phyloP scores from a whole-genome alignment of 495 filamentous ascomycete genomes.

The Podospora bellae-mahoneyi region DNA sequence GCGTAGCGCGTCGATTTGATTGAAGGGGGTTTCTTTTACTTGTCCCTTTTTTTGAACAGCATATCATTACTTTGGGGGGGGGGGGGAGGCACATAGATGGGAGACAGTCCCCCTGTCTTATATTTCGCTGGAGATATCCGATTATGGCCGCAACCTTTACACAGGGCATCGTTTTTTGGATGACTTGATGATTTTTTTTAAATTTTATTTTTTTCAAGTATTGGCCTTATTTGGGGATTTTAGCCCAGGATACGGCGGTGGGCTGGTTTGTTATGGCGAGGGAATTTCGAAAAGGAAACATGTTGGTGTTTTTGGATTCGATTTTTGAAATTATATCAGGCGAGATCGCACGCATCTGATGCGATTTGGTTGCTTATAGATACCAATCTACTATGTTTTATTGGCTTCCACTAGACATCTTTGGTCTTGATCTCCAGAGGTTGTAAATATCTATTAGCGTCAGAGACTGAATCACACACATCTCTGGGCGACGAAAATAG shows the following conservation, averaged over 20 bases:
- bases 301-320: not conserved
- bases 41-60: not conserved
- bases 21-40: not conserved
- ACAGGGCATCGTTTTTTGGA: not conserved
- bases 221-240: not conserved
- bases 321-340: not conserved
- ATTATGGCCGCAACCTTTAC: not conserved
- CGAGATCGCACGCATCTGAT: not conserved
- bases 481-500: too few species aligned
- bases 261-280: slow-evolving; percentile 1
- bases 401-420: not conserved
- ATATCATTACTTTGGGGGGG: not conserved
- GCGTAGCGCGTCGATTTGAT: not conserved
- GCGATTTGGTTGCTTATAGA: not conserved
- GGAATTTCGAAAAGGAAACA: not conserved
- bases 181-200: not conserved
- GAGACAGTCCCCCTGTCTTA: too few species aligned
- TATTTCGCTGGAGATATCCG: not conserved
- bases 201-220: not conserved
- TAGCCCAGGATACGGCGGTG: not conserved
- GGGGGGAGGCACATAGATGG: too few species aligned
- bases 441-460: too few species aligned
- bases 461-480: too few species aligned
- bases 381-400: not conserved
- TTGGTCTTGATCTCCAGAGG: not conserved